Evolutionary conservation across 1,139 yeast genomes (phyloP).

Genomic region (Candida mesenterica): DNA sequence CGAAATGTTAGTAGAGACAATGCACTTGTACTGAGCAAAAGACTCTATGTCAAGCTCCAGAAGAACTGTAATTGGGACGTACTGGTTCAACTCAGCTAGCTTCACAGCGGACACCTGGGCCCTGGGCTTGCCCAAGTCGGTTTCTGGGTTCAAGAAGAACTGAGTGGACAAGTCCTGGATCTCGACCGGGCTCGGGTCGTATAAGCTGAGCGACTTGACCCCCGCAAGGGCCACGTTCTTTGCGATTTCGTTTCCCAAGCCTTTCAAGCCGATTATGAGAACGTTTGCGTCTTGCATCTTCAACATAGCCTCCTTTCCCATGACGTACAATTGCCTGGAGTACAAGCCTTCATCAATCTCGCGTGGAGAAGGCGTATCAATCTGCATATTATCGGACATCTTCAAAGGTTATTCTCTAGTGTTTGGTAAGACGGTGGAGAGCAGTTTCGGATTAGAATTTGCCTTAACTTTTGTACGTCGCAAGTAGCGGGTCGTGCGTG

Average conservation of each 20-base stretch:
- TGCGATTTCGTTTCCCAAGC: constrained; percentile 93
- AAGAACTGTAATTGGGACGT: constrained; percentile 81
- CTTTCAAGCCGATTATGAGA: constrained; percentile 81
- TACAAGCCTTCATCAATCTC: constrained; percentile 90
- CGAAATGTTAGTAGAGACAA: constrained; percentile 76
- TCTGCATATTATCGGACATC: constrained; percentile 49
- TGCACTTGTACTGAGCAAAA: constrained; percentile 66
- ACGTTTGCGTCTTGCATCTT: constrained; percentile 94
- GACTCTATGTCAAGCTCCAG: constrained; percentile 46
- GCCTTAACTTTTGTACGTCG: too few species aligned
- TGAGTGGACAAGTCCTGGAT: constrained; percentile 82
- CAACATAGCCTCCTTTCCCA: constrained; percentile 97
- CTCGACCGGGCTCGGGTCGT: constrained; percentile 72
- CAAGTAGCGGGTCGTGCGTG: too few species aligned
- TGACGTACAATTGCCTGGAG: constrained; percentile 91
- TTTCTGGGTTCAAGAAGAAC: constrained; percentile 58
- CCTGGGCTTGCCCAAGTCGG: constrained; percentile 75
- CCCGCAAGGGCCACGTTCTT: constrained; percentile 97
- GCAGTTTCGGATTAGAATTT: too few species aligned
- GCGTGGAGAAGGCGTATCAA: constrained; percentile 50
- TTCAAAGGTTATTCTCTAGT: constrained; percentile 3
- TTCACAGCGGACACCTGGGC: constrained; percentile 66
- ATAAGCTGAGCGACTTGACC: constrained; percentile 85
- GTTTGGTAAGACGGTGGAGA: too few species aligned
- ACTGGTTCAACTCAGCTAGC: constrained; percentile 79